Conservation (phyloP, 306 rosid species). For the Castanea mollissima region DNA sequence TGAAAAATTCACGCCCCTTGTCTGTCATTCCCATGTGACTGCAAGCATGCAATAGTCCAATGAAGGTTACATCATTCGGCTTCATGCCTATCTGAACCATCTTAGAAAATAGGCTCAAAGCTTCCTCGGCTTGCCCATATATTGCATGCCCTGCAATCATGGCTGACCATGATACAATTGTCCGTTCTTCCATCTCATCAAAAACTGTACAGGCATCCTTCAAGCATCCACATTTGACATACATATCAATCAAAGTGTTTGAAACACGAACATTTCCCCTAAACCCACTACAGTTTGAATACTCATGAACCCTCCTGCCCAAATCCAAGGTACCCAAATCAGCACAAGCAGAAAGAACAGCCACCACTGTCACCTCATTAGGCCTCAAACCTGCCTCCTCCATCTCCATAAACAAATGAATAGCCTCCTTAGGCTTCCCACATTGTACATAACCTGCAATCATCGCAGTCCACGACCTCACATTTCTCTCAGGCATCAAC, state of each 20-base stretch:
- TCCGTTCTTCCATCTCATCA: slow-evolving; percentile 30
- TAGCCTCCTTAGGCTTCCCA: slow-evolving; percentile 51
- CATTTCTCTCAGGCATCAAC: slow-evolving; percentile 36
- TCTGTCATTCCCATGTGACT: slow-evolving; percentile 56
- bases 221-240: slow-evolving; percentile 60
- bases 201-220: slow-evolving; percentile 40
- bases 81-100: slow-evolving; percentile 41
- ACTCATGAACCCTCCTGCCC: slow-evolving; percentile 46
- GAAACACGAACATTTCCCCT: slow-evolving; percentile 32
- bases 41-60: slow-evolving; percentile 60
- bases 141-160: slow-evolving; percentile 54
- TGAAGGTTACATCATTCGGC: slow-evolving; percentile 48
- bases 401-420: slow-evolving; percentile 40
- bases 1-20: slow-evolving; percentile 42
- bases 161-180: slow-evolving; percentile 57
- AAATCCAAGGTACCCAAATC: slow-evolving; percentile 49
- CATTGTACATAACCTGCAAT: slow-evolving; percentile 48
- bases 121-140: slow-evolving; percentile 53
- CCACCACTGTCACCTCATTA: slow-evolving; percentile 50
- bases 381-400: slow-evolving; percentile 44
- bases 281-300: slow-evolving; percentile 32
- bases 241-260: slow-evolving; percentile 49
- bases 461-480: slow-evolving; percentile 68
- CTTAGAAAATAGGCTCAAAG: slow-evolving; percentile 33
- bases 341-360: slow-evolving; percentile 54